Percentiles rank a stretch among this genome's conserved stretches.
phyloP scores from a whole-genome alignment of 306 rosid species.

The Senna siamea region DNA sequence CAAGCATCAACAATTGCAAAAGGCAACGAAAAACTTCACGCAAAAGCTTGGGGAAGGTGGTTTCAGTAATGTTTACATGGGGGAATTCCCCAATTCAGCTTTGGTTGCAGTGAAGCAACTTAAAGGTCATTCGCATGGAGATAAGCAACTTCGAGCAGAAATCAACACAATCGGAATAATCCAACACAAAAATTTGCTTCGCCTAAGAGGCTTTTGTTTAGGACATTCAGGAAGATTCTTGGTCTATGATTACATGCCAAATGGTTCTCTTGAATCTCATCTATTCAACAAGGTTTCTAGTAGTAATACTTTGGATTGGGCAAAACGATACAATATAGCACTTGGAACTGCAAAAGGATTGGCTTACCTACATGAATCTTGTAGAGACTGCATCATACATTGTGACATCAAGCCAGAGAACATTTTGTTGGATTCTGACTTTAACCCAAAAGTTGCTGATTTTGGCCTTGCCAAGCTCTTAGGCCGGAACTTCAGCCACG shows the following conservation, averaged over 20 bases:
- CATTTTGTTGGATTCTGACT: constrained; percentile 45
- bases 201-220: constrained; percentile 47
- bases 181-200: constrained; percentile 49
- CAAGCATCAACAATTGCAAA: constrained; percentile 32
- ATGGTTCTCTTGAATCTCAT: constrained; percentile 4
- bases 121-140: constrained; percentile 38
- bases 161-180: constrained; percentile 47
- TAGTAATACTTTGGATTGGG: background rate
- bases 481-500: constrained; percentile 44
- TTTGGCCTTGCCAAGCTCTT: constrained; percentile 54
- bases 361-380: constrained; percentile 46
- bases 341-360: constrained; percentile 49
- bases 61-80: constrained; percentile 51
- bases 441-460: constrained; percentile 46
- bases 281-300: background rate
- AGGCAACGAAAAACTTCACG: constrained; percentile 49
- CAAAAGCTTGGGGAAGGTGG: constrained; percentile 51
- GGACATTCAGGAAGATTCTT: background rate
- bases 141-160: constrained; percentile 49
- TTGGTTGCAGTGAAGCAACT: constrained; percentile 50
- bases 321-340: constrained; percentile 37
- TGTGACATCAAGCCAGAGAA: constrained; percentile 57
- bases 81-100: constrained; percentile 36
- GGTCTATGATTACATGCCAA: constrained; percentile 1
- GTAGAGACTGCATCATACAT: constrained; percentile 54